phyloP scores from a whole-genome alignment of 2,329 filamentous ascomycete species.

The Beauveria sp. region DNA sequence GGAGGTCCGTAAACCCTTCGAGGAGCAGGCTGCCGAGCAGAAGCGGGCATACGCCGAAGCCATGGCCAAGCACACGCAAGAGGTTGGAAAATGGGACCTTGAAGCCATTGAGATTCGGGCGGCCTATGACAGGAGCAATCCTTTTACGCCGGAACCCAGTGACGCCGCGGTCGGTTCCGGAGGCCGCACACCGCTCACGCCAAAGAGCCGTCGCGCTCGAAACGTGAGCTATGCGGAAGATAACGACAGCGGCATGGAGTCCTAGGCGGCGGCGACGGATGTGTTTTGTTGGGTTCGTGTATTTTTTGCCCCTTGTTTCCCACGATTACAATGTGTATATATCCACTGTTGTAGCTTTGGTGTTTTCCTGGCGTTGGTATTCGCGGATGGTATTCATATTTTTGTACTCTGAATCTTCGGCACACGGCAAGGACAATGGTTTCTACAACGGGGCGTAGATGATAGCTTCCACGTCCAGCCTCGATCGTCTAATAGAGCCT shows the following conservation, averaged over 20 bases:
- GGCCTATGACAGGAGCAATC: conserved; percentile 46
- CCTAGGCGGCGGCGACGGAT: conserved; percentile 9
- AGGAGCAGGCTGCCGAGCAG: conserved; percentile 63
- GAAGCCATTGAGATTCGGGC: conserved; percentile 48
- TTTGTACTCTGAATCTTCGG: background rate
- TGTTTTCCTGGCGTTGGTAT: conserved; percentile 7
- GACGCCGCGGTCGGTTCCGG: background rate
- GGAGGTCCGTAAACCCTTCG: conserved; percentile 68
- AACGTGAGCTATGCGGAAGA: conserved; percentile 32
- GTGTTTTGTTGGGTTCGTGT: background rate
- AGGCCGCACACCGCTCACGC: background rate
- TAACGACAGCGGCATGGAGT: conserved; percentile 20
- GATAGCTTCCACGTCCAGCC: background rate
- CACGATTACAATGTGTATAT: background rate
- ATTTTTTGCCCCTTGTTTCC: background rate
- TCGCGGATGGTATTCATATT: background rate
- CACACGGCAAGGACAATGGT: background rate
- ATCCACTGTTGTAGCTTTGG: background rate
- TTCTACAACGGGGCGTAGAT: background rate
- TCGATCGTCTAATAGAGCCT: background rate
- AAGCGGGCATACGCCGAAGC: conserved; percentile 57
- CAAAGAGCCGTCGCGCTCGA: conserved; percentile 28
- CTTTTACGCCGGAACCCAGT: conserved; percentile 27
- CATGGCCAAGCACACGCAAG: conserved; percentile 51
- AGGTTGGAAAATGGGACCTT: conserved; percentile 64